phyloP scores from a whole-genome alignment of 2,329 filamentous ascomycete species.

The Lasiodiplodia sp. region DNA sequence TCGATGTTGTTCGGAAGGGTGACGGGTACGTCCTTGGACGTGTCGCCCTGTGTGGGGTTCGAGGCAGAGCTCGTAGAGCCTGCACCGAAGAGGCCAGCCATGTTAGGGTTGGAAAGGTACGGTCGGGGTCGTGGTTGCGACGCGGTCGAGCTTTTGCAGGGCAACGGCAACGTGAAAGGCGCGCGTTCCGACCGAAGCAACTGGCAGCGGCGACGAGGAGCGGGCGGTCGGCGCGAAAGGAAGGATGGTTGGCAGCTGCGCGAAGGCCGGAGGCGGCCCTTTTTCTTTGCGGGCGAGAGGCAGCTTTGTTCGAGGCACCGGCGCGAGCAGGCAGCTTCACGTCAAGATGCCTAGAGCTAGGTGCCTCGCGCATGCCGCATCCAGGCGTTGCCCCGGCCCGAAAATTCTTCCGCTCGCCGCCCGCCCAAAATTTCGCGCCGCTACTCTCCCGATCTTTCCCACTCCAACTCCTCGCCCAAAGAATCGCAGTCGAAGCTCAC shows the following conservation, averaged over 20 bases:
- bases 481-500: conserved; percentile 99
- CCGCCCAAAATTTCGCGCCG: conserved; percentile 15
- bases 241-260: background rate
- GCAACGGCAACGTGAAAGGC: conserved; percentile 28
- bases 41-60: conserved; percentile 83
- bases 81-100: conserved; percentile 68
- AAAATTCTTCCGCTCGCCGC: conserved; percentile 9
- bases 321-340: conserved; percentile 24
- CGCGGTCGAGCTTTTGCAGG: conserved; percentile 29
- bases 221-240: background rate
- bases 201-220: background rate
- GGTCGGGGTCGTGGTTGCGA: conserved; percentile 35
- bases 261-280: conserved; percentile 14
- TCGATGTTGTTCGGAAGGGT: conserved; percentile 76
- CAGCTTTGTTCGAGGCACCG: conserved; percentile 21
- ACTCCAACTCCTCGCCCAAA: conserved; percentile 89
- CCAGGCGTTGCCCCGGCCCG: conserved; percentile 18
- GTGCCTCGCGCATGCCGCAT: conserved; percentile 20
- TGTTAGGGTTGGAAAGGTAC: conserved; percentile 42
- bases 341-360: conserved; percentile 22
- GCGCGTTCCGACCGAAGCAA: conserved; percentile 1
- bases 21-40: conserved; percentile 86
- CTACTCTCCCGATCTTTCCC: conserved; percentile 33
- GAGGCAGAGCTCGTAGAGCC: conserved; percentile 58
- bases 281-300: conserved; percentile 17